Conservation (phyloP, 345 rosid genomes). For the Citrus reticulata region DNA sequence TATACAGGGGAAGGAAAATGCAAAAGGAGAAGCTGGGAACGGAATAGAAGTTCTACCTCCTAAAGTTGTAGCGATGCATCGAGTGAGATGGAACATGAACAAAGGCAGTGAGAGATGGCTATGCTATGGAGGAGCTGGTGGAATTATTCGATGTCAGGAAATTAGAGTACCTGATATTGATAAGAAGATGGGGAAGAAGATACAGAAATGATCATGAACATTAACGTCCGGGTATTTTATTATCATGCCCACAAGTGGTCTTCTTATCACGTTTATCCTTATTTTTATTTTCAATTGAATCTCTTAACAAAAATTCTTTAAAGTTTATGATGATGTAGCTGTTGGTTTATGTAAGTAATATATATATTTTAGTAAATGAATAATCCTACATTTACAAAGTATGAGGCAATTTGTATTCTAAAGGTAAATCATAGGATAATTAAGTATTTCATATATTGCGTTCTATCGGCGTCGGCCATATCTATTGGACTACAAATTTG, state of each 20-base stretch:
- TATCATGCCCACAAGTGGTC: neutral
- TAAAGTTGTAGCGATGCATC: slow-evolving; percentile 63
- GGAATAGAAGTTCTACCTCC: slow-evolving; percentile 41
- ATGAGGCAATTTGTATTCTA: too few species aligned
- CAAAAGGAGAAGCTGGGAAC: slow-evolving; percentile 8
- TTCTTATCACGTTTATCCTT: neutral
- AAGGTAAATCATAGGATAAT: too few species aligned
- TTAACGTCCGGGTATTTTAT: neutral
- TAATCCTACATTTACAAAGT: too few species aligned
- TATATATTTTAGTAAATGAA: neutral
- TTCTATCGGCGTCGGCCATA: too few species aligned
- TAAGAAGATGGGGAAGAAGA: slow-evolving; percentile 7
- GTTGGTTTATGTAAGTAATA: neutral
- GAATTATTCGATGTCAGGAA: slow-evolving; percentile 76
- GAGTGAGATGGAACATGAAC: slow-evolving; percentile 86
- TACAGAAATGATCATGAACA: neutral
- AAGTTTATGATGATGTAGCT: neutral
- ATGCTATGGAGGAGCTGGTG: slow-evolving; percentile 85
- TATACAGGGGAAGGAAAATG: slow-evolving; percentile 17
- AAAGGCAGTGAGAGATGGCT: slow-evolving; percentile 86
- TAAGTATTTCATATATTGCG: too few species aligned
- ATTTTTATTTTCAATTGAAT: too few species aligned
- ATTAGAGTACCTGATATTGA: slow-evolving; percentile 7
- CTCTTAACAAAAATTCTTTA: neutral
- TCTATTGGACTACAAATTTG: too few species aligned